Percentiles rank a stretch among this genome's conserved stretches.
phyloP scores from a whole-genome alignment of 441 rosid species.

The Croton setiger region DNA sequence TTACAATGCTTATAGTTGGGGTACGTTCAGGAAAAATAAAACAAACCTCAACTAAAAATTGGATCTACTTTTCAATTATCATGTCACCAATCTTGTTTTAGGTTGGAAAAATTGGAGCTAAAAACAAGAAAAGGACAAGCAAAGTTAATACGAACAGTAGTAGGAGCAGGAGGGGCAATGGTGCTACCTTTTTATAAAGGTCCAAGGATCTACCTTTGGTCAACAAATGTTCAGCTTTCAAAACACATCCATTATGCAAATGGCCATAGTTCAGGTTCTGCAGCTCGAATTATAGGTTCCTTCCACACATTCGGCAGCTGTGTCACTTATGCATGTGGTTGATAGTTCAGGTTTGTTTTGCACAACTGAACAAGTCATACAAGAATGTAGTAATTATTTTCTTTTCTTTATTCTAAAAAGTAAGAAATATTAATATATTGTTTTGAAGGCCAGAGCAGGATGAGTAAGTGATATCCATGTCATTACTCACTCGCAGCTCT shows the following conservation, averaged over 20 bases:
- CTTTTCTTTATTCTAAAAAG: too few relatives aligned
- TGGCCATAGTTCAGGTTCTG: neutral
- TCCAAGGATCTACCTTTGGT: neutral
- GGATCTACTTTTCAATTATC: too few relatives aligned
- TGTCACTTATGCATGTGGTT: slow-evolving; percentile 22
- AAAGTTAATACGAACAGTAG: slow-evolving; percentile 1
- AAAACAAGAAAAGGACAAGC: neutral
- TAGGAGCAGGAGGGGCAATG: slow-evolving; percentile 12
- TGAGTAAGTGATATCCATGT: neutral
- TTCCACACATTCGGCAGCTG: slow-evolving; percentile 18
- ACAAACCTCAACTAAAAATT: neutral
- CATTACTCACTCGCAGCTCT: slow-evolving; percentile 6
- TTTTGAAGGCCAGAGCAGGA: neutral
- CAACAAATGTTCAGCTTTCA: neutral
- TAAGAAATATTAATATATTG: too few relatives aligned
- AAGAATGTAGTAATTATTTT: too few relatives aligned
- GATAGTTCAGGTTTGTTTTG: slow-evolving; percentile 27
- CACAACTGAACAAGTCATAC: too few relatives aligned
- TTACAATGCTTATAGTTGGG: too few relatives aligned
- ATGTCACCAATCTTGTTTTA: neutral
- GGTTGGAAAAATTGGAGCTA: slow-evolving; percentile 3
- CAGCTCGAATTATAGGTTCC: slow-evolving; percentile 14
- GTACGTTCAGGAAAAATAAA: too few relatives aligned
- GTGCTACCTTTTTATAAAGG: slow-evolving; percentile 9
- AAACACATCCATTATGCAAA: neutral